phyloP scores from a whole-genome alignment of 345 rosid species.

The Psidium friedrichsthalianum region DNA sequence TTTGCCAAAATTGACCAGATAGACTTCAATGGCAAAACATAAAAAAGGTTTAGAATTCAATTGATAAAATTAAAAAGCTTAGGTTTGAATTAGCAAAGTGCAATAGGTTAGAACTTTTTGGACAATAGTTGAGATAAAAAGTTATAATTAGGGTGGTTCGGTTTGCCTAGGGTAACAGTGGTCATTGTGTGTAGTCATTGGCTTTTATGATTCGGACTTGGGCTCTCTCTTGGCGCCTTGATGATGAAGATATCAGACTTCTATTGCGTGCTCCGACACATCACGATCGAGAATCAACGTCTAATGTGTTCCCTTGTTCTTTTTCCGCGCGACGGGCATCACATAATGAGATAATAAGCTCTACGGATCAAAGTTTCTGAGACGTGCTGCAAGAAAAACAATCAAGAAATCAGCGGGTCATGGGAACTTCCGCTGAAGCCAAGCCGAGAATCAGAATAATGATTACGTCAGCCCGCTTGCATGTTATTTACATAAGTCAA shows the following conservation, averaged over 20 bases:
- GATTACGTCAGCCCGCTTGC: not conserved
- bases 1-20: too few species aligned
- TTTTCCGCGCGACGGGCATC: too few species aligned
- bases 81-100: too few species aligned
- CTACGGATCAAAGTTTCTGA: not conserved
- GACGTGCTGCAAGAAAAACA: not conserved
- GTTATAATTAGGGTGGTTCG: too few species aligned
- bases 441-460: not conserved
- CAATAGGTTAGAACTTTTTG: too few species aligned
- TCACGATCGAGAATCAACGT: not conserved
- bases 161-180: not conserved
- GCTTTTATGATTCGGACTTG: not conserved
- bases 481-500: not conserved
- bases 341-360: not conserved
- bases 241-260: not conserved
- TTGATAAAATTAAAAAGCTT: too few species aligned
- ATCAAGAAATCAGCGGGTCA: not conserved
- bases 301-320: not conserved
- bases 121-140: too few species aligned
- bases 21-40: too few species aligned
- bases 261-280: not conserved
- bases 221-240: not conserved
- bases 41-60: too few species aligned
- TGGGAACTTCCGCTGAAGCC: not conserved
- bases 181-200: not conserved